Conservation (phyloP, 2,329 filamentous ascomycete genomes). For the Chaetomium sp. region DNA sequence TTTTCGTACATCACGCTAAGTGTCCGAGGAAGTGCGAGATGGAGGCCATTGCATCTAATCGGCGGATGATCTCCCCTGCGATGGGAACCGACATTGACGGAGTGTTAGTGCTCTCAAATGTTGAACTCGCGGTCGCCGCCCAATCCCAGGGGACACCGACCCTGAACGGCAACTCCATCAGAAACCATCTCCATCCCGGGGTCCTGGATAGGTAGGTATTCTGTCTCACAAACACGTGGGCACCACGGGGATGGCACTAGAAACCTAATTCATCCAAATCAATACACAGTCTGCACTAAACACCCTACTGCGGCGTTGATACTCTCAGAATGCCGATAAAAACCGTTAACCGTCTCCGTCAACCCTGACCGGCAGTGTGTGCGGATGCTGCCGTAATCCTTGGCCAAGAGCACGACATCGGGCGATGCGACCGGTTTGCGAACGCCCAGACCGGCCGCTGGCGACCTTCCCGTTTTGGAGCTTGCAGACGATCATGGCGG, state of each 20-base stretch:
- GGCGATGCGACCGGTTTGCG: constrained; percentile 23
- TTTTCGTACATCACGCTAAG: no score
- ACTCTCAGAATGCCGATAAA: not conserved
- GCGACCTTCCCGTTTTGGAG: constrained; percentile 31
- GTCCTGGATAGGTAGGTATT: not conserved
- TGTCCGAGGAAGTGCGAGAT: no score
- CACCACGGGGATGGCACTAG: not conserved
- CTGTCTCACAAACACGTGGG: not conserved
- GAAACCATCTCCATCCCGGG: not conserved
- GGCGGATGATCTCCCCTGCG: not conserved
- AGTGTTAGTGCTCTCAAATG: no score
- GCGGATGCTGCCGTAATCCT: constrained; percentile 34
- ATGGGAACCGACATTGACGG: not conserved
- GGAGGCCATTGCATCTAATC: not conserved
- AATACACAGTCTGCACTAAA: not conserved
- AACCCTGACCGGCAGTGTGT: not conserved
- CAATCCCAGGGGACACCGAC: no score
- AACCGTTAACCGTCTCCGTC: not conserved
- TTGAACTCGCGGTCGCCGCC: no score
- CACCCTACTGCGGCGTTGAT: not conserved
- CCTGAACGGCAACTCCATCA: not conserved
- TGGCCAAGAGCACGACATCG: constrained; percentile 37
- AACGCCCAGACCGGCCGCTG: constrained; percentile 14
- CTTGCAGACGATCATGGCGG: constrained; percentile 9
- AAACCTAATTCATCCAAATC: not conserved